Base-by-base conservation (phyloP, 2,329 filamentous ascomycete genomes). In the Huntiella decipiens region DNA sequence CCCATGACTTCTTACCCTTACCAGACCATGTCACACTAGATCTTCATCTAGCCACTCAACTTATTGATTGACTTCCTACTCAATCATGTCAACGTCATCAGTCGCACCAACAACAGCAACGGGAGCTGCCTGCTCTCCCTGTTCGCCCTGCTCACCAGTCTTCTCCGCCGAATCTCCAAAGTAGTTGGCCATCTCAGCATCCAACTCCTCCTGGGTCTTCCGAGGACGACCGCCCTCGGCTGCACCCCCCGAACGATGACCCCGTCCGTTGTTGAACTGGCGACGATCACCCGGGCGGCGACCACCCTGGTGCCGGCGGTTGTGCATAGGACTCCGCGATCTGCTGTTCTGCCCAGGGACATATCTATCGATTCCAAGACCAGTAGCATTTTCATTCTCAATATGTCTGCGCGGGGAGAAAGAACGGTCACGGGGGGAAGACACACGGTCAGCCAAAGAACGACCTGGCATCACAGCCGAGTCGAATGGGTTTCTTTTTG, bases 101-200 rank as follows among this genome's bases (percentile, higher is more conserved):
- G 60, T 63, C 13, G 56, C n/a, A 34, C 22, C 40, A 44, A 35
- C 12, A 32, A 7, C 12, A 28, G 13, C 34, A 22, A 13, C 39
- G 22, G 31, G 11, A 3, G 16, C 28, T 3, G 41, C 7, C 22
- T 16, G n/a, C 51, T 54, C 54, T 4, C 34, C 11, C 22, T 16
- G n/a, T 50, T 54, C 54, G 16, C 54, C 50, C 12, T 34, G 7
- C 48, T 47, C 41, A 28, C 15, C 38, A 15, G 44, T 11, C 31
- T 48, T 48, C 55, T 44, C 54, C 50, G 19, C 5, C 12, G 43
- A 28, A 22, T 64, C 65, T 28, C 71, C 77, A 67, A 85, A 95
- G 61, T 95, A 95, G 57, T 94, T 84, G 28, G 79, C 85, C 87
- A 95, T 95, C 63, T 95, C 87, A n/a, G 83, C 84, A 59, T 95